Percentiles rank a stretch among this genome's conserved stretches.
Conservation (phyloP, 345 rosid species). For the Hibiscus mutabilis region DNA sequence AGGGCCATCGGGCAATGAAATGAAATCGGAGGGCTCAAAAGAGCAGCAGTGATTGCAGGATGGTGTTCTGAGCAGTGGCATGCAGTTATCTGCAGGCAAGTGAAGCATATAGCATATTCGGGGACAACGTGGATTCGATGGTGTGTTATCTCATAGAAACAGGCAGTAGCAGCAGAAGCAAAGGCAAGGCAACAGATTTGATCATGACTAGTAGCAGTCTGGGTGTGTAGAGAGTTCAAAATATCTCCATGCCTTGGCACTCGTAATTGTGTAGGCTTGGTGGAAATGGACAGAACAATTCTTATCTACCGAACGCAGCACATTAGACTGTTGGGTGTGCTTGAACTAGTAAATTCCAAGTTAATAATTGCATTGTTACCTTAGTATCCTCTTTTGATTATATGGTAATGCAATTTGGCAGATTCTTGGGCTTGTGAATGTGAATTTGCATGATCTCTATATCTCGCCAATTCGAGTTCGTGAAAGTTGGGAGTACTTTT, state of each 20-base stretch:
- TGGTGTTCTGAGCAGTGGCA: constrained; percentile 52
- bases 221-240: neutral
- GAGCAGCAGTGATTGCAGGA: constrained; percentile 33
- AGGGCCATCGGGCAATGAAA: constrained; percentile 78
- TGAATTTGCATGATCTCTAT: too few relatives aligned
- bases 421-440: too few relatives aligned
- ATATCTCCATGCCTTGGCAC: neutral
- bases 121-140: constrained; percentile 92
- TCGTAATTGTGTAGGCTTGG: neutral
- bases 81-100: constrained; percentile 75
- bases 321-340: neutral
- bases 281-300: neutral
- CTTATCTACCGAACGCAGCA: too few relatives aligned
- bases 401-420: too few relatives aligned
- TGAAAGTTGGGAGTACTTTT: too few relatives aligned
- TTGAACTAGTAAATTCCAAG: neutral
- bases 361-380: neutral
- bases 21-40: too few relatives aligned
- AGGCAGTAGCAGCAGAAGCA: constrained; percentile 58
- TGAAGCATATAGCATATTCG: constrained; percentile 90
- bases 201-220: neutral
- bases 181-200: constrained; percentile 85
- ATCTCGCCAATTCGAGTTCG: too few relatives aligned
- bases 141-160: constrained; percentile 88
- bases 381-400: neutral